Base-by-base conservation (phyloP, 805 yeast species). In the Wilhelminamyces savonicus region DNA sequence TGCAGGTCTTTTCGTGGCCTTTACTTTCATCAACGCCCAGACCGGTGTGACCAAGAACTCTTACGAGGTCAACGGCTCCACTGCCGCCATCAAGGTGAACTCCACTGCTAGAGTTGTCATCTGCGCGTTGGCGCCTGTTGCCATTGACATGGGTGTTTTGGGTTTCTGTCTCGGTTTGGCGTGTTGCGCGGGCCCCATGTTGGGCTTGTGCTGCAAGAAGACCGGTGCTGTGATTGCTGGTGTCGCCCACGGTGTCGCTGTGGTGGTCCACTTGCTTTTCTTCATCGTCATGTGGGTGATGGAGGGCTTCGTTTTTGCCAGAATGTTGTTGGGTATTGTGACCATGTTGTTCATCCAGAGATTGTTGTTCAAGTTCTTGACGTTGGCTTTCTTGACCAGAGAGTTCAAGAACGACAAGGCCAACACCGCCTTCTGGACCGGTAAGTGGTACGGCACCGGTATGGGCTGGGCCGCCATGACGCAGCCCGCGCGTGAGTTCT, bases 341-440 rank as follows among this genome's bases (percentile, higher is more conserved):
- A 77, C 96, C 21, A 76, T 80, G 74, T 71, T 90, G 41, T 82
- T 88, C 62, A 67, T 84, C 50, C 95, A 94, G 71, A 79, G 97
- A 66, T 62, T 82, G 30, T 57, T 92, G 44, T 83, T 90, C 75
- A 87, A 87, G 70, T 56, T 81, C 48, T 69, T 92, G 70, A 84
- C 95, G 8, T 66, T 81, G 30, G 60, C 76, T 43, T 66, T 79
- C 60, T 69, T 94, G 54, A 85, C 97, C 30, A 79, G 98, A 70
- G 99, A 92, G 67, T 87, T 87, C 71, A 86, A 86, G 78, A 84
- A 83, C 49, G 97, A 90, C 63, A 85, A 80, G 54, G 71, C 97
- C 21, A 92, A 92, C 68, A 82, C 94, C 47, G 97, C 98, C 17
- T 92, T 94, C 94, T 92, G 99, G 99, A 84, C 95, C 35, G 99